Base-by-base conservation (phyloP, 495 filamentous ascomycete species). In the Penicillium flavigenum region DNA sequence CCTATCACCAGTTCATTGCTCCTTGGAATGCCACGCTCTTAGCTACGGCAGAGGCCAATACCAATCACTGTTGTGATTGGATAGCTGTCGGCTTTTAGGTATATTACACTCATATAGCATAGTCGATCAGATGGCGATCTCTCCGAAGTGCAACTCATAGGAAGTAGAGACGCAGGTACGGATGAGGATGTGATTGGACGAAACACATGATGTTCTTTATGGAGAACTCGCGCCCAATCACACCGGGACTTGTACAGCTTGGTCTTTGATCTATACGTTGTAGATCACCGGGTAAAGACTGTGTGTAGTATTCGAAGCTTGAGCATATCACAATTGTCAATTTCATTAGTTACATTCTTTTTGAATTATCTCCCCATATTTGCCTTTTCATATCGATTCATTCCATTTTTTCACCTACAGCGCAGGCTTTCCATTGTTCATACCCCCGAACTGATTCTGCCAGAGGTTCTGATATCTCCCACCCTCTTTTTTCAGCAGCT, bases 381-480 rank as follows among this genome's bases (percentile, higher is more conserved):
- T 8, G 22, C 5, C 14, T 6, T 32, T 8, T 22, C 5, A 22
- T 12, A 24, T 31, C 38, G 6, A 22, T 5, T 14, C 19, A 5
- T 19, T 34, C 47, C 10, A 20, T 5, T 44, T 44, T 22, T 3
- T 5, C 17, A 20, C 22, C 32, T 55, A 55, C 16, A 55, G 12
- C 4, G 44, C 43, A 16, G 51, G 38, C 24, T 47, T 39, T 39
- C 6, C 32, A 24, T 2, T 27, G 1, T 55, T 55, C 24, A 27
- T 31, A 14, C 12, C 17, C 39, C 54, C 58, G 5, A 64, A 41
- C 31, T 58, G 56, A 47, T 47, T 53, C 12, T 47, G 19, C 56
- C 56, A 58, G 16, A 58, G 49, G 8, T 52, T 51, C 8, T 46
- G 43, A 53, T 58, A 58, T 29, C 42, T 24, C 6, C 56, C 56